Conservation (phyloP, 1,139 yeast species). For the Hanseniaspora gamundiae region DNA sequence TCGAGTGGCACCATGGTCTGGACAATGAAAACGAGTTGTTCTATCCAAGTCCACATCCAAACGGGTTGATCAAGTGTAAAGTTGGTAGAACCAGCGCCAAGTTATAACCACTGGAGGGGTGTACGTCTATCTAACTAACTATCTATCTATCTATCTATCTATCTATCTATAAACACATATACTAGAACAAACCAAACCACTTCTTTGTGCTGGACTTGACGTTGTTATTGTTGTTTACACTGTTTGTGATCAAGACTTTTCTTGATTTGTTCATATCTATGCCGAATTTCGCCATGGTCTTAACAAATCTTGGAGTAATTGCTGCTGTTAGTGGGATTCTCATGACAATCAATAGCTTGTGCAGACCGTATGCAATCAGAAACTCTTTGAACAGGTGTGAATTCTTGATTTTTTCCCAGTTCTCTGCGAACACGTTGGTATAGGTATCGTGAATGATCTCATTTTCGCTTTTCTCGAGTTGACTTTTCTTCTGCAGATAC, state of each 20-base stretch:
- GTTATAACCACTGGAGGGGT: constrained; percentile 22
- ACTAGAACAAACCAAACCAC: constrained; percentile 1
- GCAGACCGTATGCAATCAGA: constrained; percentile 85
- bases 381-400: constrained; percentile 54
- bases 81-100: constrained; percentile 58
- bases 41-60: constrained; percentile 87
- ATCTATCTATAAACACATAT: not conserved
- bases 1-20: constrained; percentile 72
- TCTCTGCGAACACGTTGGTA: constrained; percentile 3
- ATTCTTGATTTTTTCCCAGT: constrained; percentile 17
- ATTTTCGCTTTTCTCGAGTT: constrained; percentile 12
- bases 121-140: not conserved
- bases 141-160: not conserved
- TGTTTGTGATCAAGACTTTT: constrained; percentile 31
- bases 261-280: constrained; percentile 53
- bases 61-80: constrained; percentile 77
- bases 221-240: constrained; percentile 29
- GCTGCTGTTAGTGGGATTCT: constrained; percentile 90
- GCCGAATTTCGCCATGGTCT: constrained; percentile 59
- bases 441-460: constrained; percentile 11
- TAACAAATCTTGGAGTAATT: constrained; percentile 72
- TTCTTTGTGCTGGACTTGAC: constrained; percentile 11
- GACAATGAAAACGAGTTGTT: constrained; percentile 69
- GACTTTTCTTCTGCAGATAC: constrained; percentile 14
- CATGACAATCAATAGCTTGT: constrained; percentile 67